Percentiles rank a stretch among this genome's conserved stretches.
These are phyloP conservation scores for Penicillium roqueforti DNA, from an alignment of 495 filamentous ascomycete genomes.

Conservation along the genomic window DNA sequence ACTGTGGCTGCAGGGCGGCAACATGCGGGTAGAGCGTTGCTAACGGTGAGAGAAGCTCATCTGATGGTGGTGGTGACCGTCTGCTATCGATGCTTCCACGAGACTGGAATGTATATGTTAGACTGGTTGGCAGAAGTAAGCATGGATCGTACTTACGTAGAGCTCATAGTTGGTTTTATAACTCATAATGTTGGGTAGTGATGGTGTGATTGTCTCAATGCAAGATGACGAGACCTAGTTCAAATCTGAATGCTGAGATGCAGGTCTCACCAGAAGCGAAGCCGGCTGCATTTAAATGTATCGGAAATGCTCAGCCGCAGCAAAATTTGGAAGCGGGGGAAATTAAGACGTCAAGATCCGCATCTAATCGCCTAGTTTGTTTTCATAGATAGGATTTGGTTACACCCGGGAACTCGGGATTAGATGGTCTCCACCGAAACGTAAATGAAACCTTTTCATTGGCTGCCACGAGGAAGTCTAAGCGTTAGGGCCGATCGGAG, in stretches of 20 bases:
- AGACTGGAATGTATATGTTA: conserved; percentile 10
- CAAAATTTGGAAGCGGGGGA: conserved; percentile 12
- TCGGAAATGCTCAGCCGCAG: not conserved
- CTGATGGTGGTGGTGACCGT: conserved; percentile 26
- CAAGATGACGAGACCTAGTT: not conserved
- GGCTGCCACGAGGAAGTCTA: not conserved
- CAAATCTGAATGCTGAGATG: conserved; percentile 8
- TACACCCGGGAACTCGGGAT: conserved; percentile 6
- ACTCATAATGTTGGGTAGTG: conserved; percentile 28
- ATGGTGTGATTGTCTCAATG: too few species aligned
- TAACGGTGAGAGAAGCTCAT: conserved; percentile 38
- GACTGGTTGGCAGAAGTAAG: not conserved
- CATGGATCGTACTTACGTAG: conserved; percentile 27
- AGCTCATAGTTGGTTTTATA: conserved; percentile 48
- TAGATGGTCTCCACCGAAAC: not conserved
- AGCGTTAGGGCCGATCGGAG: conserved; percentile 14
- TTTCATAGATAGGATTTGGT: conserved; percentile 1
- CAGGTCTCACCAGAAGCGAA: conserved; percentile 3
- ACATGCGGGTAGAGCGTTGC: conserved; percentile 41
- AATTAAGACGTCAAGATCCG: conserved; percentile 6
- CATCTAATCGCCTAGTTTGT: not conserved
- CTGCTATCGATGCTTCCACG: conserved; percentile 27
- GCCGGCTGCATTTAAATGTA: conserved; percentile 9
- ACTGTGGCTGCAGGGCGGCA: conserved; percentile 35
- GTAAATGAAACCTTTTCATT: not conserved